Conservation (phyloP, 352 stramenopile species). For the Phytophthora foliorum region DNA sequence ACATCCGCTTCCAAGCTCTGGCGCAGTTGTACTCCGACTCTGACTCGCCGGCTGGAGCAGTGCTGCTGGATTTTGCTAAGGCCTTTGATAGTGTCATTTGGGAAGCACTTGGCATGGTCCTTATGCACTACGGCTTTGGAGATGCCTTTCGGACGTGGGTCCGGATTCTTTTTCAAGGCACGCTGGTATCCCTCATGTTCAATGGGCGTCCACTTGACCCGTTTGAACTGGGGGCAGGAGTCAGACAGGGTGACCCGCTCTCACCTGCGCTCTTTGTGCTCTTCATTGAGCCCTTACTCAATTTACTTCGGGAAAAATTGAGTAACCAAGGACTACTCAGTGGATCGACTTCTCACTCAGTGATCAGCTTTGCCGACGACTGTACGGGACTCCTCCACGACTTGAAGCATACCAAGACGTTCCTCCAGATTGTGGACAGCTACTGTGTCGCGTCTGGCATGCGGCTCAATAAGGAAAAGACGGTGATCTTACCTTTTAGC, state of each 20-base stretch:
- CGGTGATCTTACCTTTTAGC: not conserved
- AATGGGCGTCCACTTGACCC: not conserved
- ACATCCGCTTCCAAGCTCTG: not conserved
- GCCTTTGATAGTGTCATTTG: slow-evolving; percentile 9
- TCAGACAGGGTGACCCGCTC: not conserved
- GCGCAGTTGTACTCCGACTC: not conserved
- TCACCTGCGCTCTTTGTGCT: not conserved
- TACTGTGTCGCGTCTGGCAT: not conserved
- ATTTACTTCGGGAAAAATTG: not conserved
- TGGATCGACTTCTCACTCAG: not conserved
- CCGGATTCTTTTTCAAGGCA: not conserved
- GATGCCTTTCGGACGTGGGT: not conserved
- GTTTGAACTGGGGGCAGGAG: not conserved
- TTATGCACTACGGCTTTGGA: not conserved
- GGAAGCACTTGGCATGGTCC: not conserved
- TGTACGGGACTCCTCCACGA: not conserved
- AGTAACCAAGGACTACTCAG: not conserved
- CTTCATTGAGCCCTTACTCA: not conserved
- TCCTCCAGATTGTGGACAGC: not conserved
- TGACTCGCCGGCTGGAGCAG: not conserved
- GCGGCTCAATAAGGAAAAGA: not conserved
- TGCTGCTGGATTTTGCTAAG: slow-evolving; percentile 3
- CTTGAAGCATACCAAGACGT: not conserved
- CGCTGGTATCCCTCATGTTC: not conserved
- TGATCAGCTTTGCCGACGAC: not conserved